These are phyloP conservation scores for Tylopilus balloui DNA, from an alignment of 768 basidiomycete genomes.

Conservation along the genomic window DNA sequence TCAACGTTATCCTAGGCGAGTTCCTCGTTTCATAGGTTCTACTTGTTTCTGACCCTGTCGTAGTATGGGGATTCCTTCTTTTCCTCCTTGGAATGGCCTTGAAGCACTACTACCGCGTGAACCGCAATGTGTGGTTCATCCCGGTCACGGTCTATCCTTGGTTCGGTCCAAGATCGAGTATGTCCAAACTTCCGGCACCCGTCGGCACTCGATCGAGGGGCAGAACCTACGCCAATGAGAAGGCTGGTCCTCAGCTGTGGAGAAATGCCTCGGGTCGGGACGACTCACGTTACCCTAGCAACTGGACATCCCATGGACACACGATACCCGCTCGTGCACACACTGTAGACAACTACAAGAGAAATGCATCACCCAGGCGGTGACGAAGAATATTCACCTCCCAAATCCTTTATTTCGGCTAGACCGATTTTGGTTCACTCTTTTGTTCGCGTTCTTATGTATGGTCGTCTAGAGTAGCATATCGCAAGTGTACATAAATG, in stretches of 20 bases:
- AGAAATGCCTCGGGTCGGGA: conserved; percentile 19
- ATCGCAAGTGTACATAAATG: background rate
- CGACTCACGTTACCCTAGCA: conserved; percentile 19
- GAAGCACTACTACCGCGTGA: conserved; percentile 40
- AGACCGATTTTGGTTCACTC: conserved; percentile 6
- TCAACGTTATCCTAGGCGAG: conserved; percentile 70
- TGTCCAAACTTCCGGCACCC: conserved; percentile 41
- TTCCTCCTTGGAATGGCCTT: conserved; percentile 43
- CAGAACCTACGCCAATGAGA: conserved; percentile 28
- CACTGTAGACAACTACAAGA: conserved; percentile 35
- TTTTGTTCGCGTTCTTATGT: conserved; percentile 8
- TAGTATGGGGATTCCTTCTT: conserved; percentile 47
- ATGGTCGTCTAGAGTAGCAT: conserved; percentile 17
- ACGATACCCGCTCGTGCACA: conserved; percentile 26
- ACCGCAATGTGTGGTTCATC: conserved; percentile 57
- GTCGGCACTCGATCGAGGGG: conserved; percentile 36
- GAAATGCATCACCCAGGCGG: conserved; percentile 43
- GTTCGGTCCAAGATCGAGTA: conserved; percentile 46
- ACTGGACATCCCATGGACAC: conserved; percentile 19
- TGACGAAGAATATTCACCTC: conserved; percentile 23
- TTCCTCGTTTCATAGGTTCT: conserved; percentile 3
- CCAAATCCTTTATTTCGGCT: conserved; percentile 9
- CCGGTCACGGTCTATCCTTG: conserved; percentile 70
- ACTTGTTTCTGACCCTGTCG: conserved; percentile 12
- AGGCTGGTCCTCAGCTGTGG: conserved; percentile 23